phyloP scores from a whole-genome alignment of 805 yeast genomes.

The Candida insectorum region DNA sequence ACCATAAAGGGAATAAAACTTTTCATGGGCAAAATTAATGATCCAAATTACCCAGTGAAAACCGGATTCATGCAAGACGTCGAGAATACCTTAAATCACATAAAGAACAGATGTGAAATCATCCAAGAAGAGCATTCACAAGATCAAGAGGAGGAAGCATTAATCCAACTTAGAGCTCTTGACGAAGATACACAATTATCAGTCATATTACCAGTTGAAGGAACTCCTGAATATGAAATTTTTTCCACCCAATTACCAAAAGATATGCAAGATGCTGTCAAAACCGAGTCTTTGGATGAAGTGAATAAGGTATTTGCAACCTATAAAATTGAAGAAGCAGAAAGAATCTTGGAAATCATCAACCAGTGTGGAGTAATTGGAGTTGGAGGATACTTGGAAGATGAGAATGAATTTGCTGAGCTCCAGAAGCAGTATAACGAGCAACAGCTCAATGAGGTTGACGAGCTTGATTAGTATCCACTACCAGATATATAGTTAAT shows the following conservation, averaged over 20 bases:
- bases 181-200: slow-evolving; percentile 78
- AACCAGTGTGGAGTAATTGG: slow-evolving; percentile 82
- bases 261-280: slow-evolving; percentile 72
- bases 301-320: slow-evolving; percentile 80
- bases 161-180: slow-evolving; percentile 82
- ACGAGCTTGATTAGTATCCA: no score
- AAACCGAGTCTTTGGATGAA: slow-evolving; percentile 65
- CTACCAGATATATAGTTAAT: neutral
- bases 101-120: slow-evolving; percentile 68
- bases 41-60: slow-evolving; percentile 55
- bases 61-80: slow-evolving; percentile 73
- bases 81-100: slow-evolving; percentile 69
- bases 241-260: slow-evolving; percentile 55
- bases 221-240: slow-evolving; percentile 52
- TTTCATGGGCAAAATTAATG: slow-evolving; percentile 63
- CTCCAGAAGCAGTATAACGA: slow-evolving; percentile 46
- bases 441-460: slow-evolving; percentile 4
- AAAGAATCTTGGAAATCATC: slow-evolving; percentile 65
- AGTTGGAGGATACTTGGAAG: slow-evolving; percentile 70
- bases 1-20: slow-evolving; percentile 49
- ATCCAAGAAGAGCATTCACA: slow-evolving; percentile 50
- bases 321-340: slow-evolving; percentile 76
- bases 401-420: slow-evolving; percentile 63
- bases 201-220: slow-evolving; percentile 62
- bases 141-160: slow-evolving; percentile 47